Evolutionary conservation across 2,329 filamentous ascomycete species (phyloP), one percentile per base, ranked within the genome.

Genomic region (Verticillium dahliae): DNA sequence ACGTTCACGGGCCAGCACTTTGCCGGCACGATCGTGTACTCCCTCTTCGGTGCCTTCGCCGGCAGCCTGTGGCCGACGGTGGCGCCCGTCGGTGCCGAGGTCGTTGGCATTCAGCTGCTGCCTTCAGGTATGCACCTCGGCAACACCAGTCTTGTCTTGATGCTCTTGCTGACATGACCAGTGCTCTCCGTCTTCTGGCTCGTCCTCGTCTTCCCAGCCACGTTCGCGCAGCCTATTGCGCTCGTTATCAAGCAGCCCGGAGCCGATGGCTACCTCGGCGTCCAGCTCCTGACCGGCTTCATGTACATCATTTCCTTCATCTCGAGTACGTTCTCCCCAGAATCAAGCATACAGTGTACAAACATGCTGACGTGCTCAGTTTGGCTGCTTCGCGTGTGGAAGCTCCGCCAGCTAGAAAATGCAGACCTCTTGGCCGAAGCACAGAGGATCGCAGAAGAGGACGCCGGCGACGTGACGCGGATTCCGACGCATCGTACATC

Each of bases 141-240:
- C 27, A 31, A 31, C 27, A 31, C 27, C 4, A 31, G 27, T 4
- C 27, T 31, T 31, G 3, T 31, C 27, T 31, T 31, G 27, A 31
- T 31, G 27, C 27, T 31, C 27, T 31, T 11, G 5, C 56, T 57
- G 6, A 37, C 9, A 3, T 4, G 11, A 4, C 4, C 57, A 69
- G 83, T 78, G 0, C 73, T 94, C 50, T 90, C 85, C 60, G 79
- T 94, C n/a, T 82, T 86, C 22, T 94, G 90, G 90, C 69, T 93
- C 31, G 78, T 86, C 6, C 80, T 94, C 15, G 84, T 89, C 4
- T 71, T 92, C 7, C 91, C 90, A 0, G 84, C 85, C 13, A 91
- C 88, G 0, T 92, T 88, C 66, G 82, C 85, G 41, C 85, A 88
- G 66, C 83, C 84, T 2, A 89, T 90, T 65, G 87, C 81, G 2